These are phyloP conservation scores for Sisymbrium altissimum DNA, from an alignment of 345 rosid genomes.

Conservation along the genomic window DNA sequence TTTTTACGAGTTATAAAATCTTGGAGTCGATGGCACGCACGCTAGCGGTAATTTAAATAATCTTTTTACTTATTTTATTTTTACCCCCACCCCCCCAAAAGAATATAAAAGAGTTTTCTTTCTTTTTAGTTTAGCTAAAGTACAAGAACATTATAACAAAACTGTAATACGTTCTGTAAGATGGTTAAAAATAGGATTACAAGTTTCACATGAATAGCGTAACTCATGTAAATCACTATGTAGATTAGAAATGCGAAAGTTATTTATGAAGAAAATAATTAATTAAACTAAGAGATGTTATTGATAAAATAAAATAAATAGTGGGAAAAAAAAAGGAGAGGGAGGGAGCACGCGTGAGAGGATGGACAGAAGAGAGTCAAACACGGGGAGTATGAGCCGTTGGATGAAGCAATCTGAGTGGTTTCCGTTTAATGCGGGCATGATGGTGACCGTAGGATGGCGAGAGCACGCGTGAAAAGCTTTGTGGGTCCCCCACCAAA, in stretches of 20 bases:
- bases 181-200: no score
- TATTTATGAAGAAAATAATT: not conserved
- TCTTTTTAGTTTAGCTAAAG: not conserved
- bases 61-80: not conserved
- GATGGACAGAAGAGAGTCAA: constrained; percentile 43
- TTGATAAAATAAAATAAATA: not conserved
- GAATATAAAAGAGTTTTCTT: not conserved
- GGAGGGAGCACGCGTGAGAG: constrained; percentile 38
- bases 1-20: not conserved
- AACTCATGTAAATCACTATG: no score
- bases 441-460: constrained; percentile 37
- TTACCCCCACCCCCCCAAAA: not conserved
- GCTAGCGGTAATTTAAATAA: not conserved
- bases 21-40: not conserved
- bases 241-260: not conserved
- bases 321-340: not conserved
- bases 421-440: constrained; percentile 31
- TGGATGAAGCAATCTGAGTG: constrained; percentile 30
- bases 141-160: not conserved
- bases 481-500: constrained; percentile 5
- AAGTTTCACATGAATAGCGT: not conserved
- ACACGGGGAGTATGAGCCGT: constrained; percentile 39
- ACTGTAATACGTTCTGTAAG: not conserved
- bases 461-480: constrained; percentile 37
- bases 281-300: not conserved